Base-by-base conservation (phyloP, 116 monocot species). In the Dioscorea cayenensis region DNA sequence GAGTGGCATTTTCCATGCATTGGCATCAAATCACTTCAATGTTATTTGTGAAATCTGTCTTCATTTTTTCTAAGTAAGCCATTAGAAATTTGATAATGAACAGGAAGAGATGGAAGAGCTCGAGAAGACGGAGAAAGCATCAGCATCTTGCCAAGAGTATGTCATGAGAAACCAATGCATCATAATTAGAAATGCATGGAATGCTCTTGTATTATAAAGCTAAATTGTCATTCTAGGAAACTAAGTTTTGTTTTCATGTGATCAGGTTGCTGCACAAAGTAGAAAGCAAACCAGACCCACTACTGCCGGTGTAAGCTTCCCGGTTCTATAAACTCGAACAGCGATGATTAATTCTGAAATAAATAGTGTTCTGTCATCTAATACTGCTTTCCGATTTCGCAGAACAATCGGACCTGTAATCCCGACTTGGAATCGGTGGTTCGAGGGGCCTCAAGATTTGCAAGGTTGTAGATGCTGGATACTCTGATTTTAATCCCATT, bases 371-470 rank as follows among this genome's bases (percentile, higher is more conserved):
- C n/a, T 5, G 5, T 0, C 38, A 19, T n/a, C 61, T 36, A 25
- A 70, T 75, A 10, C 14, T 18, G 4, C 25, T 23, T 9, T 18
- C 22, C 21, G 25, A 22, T 62, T 5, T 9, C 25, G 63, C 85
- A 94, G 94, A 74, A 87, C 94, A 14, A 77, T 18, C 51, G 94
- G 90, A 64, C 87, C 90, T 61, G 62, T 55, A 20, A 85, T 76
- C 29, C 71, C 70, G 43, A 70, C 64, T 16, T 94, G 94, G 94
- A 90, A 94, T 28, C 71, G 81, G 38, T 94, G 94, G 94, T 94
- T 94, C 55, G 90, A 94, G 76, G 87, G 87, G 23, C 94, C 87
- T 62, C 82, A 85, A 71, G 82, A 94, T n/a, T 55, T 75, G n/a
- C 82, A 68, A 36, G 74, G 79, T 58, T 85, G 87, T 79, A 82